Base-by-base conservation (phyloP, 2,329 filamentous ascomycete genomes). In the Colletotrichum sp. region DNA sequence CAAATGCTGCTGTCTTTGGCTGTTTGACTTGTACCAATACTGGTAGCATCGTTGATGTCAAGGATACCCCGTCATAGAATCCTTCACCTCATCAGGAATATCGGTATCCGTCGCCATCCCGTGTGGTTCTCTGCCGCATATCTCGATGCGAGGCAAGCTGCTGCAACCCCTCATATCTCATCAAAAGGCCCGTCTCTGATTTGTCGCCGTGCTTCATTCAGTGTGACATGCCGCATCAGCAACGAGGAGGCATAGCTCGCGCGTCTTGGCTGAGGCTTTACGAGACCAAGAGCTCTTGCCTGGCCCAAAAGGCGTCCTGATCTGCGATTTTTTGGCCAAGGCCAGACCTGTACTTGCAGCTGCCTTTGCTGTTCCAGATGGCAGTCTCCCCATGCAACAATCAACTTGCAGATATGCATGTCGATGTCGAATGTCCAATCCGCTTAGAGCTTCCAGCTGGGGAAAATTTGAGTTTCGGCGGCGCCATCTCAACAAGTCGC, bases 381-480 rank as follows among this genome's bases (percentile, higher is more conserved):
- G 36, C 18, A 59, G 43, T 61, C 64, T 30, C 24, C 24, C 68
- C 30, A 59, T 67, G 68, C 61, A 43, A 67, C 30, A 52, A 61
- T 52, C 36, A 67, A 36, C 26, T 68, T 57, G 73, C 26, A 68
- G 57, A 43, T 43, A 68, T 61, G 68, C 57, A 63, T 64, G 39
- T 26, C 59, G 55, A 59, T 68, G 36, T 57, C 24, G 24, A 28
- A 30, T 39, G 9, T 52, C 65, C 65, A 68, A 59, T 59, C 55
- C 72, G 63, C 63, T 63, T 52, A 26, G 55, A 63, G 61, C 61
- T 72, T 12, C 71, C 48, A 60, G 60, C 59, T 67, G 60, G 55
- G 48, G 36, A 67, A 36, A n/a, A 16, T 74, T 74, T 65, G 74
- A 65, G 43, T 75, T 73, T 68, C 64, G 48, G 74, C 59, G 21